Conservation (phyloP, 495 filamentous ascomycete species). For the Evernia prunastri region DNA sequence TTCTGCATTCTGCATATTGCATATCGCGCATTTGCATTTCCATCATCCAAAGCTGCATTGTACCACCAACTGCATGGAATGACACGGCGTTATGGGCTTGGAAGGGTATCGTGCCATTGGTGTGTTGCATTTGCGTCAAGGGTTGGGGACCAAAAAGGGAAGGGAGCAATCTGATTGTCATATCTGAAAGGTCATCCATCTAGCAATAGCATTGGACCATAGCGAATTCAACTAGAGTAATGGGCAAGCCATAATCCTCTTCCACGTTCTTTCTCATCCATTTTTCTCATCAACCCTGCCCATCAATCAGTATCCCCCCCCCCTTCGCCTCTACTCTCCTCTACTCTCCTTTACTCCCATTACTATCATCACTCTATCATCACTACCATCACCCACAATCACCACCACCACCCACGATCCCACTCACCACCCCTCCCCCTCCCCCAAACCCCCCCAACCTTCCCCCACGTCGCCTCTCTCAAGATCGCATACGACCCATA, state of each 20-base stretch:
- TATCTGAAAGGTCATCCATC: neutral
- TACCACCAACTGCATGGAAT: slow-evolving; percentile 1
- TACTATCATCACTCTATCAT: too few species aligned
- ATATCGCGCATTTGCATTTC: slow-evolving; percentile 6
- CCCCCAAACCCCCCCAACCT: slow-evolving; percentile 30
- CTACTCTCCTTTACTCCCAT: slow-evolving; percentile 25
- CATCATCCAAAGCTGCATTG: neutral
- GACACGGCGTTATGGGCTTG: neutral
- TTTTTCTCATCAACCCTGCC: too few species aligned
- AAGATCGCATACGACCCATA: slow-evolving; percentile 21
- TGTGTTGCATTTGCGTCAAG: neutral
- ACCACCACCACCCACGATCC: too few species aligned
- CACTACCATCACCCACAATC: too few species aligned
- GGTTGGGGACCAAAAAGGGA: too few species aligned
- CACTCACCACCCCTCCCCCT: slow-evolving; percentile 26
- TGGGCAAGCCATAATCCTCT: neutral
- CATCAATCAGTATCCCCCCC: too few species aligned
- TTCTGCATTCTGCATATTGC: neutral
- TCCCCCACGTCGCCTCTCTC: slow-evolving; percentile 28
- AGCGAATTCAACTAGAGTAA: neutral
- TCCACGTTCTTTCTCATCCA: too few species aligned
- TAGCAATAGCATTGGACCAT: neutral
- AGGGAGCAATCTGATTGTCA: neutral
- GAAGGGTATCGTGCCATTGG: neutral
- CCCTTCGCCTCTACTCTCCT: too few species aligned